These are phyloP conservation scores for Chrysophaeum taylorii DNA, from an alignment of 352 stramenopile genomes.

Conservation along the genomic window DNA sequence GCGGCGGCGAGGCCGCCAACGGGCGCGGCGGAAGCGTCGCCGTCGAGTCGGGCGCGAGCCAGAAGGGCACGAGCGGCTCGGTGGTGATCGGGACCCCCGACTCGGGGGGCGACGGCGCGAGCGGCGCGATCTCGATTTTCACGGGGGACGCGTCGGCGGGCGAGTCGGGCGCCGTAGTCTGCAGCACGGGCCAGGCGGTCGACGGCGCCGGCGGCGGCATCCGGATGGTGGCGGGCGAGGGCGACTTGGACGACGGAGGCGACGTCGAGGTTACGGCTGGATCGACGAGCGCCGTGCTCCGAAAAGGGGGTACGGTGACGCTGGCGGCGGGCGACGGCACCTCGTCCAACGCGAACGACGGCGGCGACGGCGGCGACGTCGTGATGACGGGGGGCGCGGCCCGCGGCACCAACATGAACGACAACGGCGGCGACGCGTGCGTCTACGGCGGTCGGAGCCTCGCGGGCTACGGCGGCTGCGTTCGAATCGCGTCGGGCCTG, in stretches of 20 bases:
- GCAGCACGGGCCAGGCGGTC: conserved; percentile 60
- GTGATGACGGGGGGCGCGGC: conserved; percentile 66
- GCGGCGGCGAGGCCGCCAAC: conserved; percentile 34
- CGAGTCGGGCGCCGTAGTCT: conserved; percentile 53
- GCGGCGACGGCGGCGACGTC: conserved; percentile 71
- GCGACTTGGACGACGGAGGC: conserved; percentile 66
- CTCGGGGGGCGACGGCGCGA: conserved; percentile 60
- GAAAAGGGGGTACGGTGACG: conserved; percentile 57
- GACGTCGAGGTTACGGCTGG: conserved; percentile 60
- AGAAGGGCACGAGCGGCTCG: conserved; percentile 34
- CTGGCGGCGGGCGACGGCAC: conserved; percentile 64
- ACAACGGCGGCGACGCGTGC: conserved; percentile 70
- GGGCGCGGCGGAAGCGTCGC: conserved; percentile 38
- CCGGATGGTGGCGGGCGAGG: conserved; percentile 56
- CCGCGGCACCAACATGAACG: conserved; percentile 62
- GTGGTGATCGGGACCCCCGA: conserved; percentile 43
- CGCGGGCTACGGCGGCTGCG: conserved; percentile 43
- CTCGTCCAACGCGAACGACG: conserved; percentile 64
- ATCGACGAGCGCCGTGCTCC: conserved; percentile 37
- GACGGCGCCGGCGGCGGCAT: conserved; percentile 62
- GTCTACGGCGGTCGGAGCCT: conserved; percentile 55
- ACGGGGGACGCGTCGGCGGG: conserved; percentile 58
- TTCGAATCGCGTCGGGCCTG: conserved; percentile 42
- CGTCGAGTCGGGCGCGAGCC: conserved; percentile 37
- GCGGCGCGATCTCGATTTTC: conserved; percentile 53